Evolutionary conservation across 2,329 filamentous ascomycete genomes (phyloP), one percentile per base, ranked within the genome.

Genomic region (Fusarium sp.): DNA sequence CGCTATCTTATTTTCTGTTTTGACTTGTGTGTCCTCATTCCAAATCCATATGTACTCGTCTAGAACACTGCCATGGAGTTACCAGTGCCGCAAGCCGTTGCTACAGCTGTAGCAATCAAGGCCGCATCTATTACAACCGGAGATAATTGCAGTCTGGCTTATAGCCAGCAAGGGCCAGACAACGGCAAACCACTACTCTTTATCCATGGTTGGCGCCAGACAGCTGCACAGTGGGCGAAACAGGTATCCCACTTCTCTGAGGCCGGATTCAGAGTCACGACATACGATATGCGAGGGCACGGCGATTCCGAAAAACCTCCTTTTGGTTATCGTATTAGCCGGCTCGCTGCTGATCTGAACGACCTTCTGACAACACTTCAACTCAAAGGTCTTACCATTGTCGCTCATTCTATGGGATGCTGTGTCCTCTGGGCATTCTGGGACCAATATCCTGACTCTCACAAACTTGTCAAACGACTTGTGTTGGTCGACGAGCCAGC

Each of bases 371-470:
- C 8, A 4, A 13, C 41, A 7, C 55, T 57, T 14, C 3, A 20
- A 6, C 55, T 42, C 12, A 6, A 40, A 32, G 25, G 32, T 7
- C 6, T 57, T 5, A 57, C 16, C 9, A 42, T 57, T 30, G 34
- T 57, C 12, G n/a, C 34, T 9, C 55, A 57, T 18, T 57, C 45
- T 2, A 57, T 51, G 55, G 55, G 55, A 12, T 57, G 55, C 14
- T 51, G n/a, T 20, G 14, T 57, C 10, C 41, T 22, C 6, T 57
- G 55, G 55, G 45, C 55, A 30, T 51, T 30, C 25, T 57, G 55
- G 55, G 55, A 57, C 12, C 45, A 41, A 20, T 51, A 51, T 18
- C 45, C 45, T 4, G 7, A 8, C 20, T 41, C 55, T 51, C 55
- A n/a, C 3, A 51, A 42, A 3, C 34, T 51, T 20, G 12, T 57